Conservation (phyloP, 1,139 yeast genomes). For the Pichia sp. region DNA sequence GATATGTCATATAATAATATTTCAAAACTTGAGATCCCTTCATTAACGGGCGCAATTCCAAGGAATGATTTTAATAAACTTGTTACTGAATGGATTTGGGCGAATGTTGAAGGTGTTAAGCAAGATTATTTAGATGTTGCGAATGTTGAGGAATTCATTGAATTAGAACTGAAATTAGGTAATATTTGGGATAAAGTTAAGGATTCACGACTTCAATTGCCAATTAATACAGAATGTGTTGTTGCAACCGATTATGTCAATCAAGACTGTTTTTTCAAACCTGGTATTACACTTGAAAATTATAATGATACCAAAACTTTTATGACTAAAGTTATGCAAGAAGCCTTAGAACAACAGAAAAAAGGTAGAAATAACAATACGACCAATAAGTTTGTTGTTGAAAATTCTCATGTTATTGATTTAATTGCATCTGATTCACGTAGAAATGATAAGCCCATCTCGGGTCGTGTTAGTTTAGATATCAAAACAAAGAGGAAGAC, state of each 20-base stretch:
- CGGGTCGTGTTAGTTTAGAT: conserved; percentile 61
- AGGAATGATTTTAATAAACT: conserved; percentile 77
- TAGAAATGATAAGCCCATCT: conserved; percentile 49
- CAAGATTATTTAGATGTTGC: conserved; percentile 31
- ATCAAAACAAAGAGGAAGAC: conserved; percentile 58
- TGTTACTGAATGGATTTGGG: conserved; percentile 85
- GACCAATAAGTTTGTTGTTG: conserved; percentile 26
- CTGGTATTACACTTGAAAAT: conserved; percentile 65
- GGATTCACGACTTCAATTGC: conserved; percentile 60
- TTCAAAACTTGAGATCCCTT: conserved; percentile 36
- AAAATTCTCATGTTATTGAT: conserved; percentile 29
- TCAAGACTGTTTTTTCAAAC: conserved; percentile 54
- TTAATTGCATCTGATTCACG: conserved; percentile 28
- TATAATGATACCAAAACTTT: conserved; percentile 54
- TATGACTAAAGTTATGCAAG: conserved; percentile 40
- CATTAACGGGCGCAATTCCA: conserved; percentile 70
- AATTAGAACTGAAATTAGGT: conserved; percentile 81
- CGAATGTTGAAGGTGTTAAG: conserved; percentile 57
- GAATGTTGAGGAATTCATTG: conserved; percentile 48
- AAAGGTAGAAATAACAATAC: conserved; percentile 23
- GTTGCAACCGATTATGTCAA: conserved; percentile 47
- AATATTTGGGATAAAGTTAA: conserved; percentile 60
- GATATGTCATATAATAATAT: conserved; percentile 14
- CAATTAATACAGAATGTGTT: conserved; percentile 72
- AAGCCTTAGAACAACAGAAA: conserved; percentile 25